Evolutionary conservation across 2,329 filamentous ascomycete species (phyloP), one percentile per base, ranked within the genome.

Genomic region (Trichoderma breve): DNA sequence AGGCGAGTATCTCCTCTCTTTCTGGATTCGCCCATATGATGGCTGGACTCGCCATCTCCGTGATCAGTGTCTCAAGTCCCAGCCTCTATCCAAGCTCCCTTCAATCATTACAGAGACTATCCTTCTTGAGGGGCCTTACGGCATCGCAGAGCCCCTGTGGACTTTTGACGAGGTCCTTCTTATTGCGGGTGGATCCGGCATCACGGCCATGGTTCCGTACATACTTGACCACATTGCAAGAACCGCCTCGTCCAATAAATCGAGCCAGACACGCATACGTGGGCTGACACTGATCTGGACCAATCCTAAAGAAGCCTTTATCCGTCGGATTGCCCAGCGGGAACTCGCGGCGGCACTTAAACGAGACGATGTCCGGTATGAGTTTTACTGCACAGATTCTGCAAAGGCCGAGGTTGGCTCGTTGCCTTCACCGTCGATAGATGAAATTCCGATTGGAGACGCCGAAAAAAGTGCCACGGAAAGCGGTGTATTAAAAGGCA

Each of bases 1-100:
- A 32, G 36, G 32, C 34, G 65, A 68, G 12, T 58, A 60, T 60
- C 53, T 68, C 8, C 53, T 68, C 18, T 68, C 65, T 7, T 68
- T 68, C 53, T 68, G 65, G 65, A 68, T 68, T 9, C 65, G 65
- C 53, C 65, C 65, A 11, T 47, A 47, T 32, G 65, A 68, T 32
- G 65, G 65, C 12, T 68, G 65, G 65, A 68, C 65, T 18, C 53
- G 65, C 53, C 65, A 43, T 32, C 53, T 68, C 36, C 53, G 65
- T 5, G 65, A 68, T 32, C 6, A 47, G 4, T 68, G 65, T 47
- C 26, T 60, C 1, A 68, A 68, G 34, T 30, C 65, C 6, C 65
- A 68, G 18, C n/a, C 34, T 21, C 18, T 11, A 18, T 47, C 65
- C 3, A 14, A 30, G 3, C 34, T 24, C 24, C 26, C 34, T 43